Conservation (phyloP, 2,329 filamentous ascomycete species). For the Diaporthe velutina region DNA sequence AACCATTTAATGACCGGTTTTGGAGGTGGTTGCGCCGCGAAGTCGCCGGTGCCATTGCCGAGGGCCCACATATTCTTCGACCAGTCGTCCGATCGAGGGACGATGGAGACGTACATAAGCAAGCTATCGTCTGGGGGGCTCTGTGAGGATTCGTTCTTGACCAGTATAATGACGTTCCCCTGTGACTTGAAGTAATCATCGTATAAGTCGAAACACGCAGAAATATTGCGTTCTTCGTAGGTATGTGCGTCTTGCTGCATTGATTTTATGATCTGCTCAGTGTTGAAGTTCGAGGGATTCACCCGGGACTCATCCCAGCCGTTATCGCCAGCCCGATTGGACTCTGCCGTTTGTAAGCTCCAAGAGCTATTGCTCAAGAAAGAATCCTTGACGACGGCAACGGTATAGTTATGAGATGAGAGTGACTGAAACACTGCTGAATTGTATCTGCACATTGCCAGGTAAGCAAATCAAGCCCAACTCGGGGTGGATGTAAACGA, state of each 20-base stretch:
- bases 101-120: not conserved
- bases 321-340: not conserved
- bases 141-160: not conserved
- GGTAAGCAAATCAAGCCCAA: not conserved
- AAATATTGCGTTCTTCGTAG: not conserved
- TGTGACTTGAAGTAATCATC: not conserved
- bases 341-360: not conserved
- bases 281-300: not conserved
- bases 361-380: not conserved
- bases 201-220: not conserved
- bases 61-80: not conserved
- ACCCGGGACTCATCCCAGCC: not conserved
- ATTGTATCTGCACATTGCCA: constrained; percentile 25
- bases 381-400: constrained; percentile 14
- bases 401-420: constrained; percentile 35
- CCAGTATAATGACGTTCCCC: not conserved
- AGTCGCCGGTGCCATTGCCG: not conserved
- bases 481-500: not conserved
- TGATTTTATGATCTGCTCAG: not conserved
- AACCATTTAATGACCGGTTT: not conserved
- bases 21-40: not conserved
- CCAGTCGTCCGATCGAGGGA: not conserved
- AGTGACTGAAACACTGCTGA: constrained; percentile 40
- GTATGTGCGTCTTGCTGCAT: constrained; percentile 1
- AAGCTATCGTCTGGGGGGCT: not conserved